Evolutionary conservation across 345 rosid species (phyloP), one percentile per base, ranked within the genome.

Genomic region (Kandelia obovata): DNA sequence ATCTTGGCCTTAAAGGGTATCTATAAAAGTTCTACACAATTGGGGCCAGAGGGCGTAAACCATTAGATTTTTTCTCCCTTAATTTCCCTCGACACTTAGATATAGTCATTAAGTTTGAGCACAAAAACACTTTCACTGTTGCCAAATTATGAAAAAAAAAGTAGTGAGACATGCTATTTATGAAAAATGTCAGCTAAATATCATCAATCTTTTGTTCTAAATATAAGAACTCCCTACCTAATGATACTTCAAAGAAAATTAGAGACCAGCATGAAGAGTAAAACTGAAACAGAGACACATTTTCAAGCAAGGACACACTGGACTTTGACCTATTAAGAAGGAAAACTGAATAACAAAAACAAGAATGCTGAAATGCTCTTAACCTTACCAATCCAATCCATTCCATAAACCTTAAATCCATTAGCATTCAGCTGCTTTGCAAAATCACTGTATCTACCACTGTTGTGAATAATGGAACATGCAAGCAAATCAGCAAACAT

Each of bases 341-440:
- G 21, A 32, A 68, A 56, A 55, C 25, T 15, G 13, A 47, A 56
- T 31, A 21, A 20, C 17, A 34, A 62, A 31, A 17, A 15, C 17
- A 26, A 66, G 1, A 25, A 53, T 46, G 67, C 51, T 21, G 53
- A 31, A 49, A 32, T 20, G 47, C 71, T 61, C 9, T 56, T 30
- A 70, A 64, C 17, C 72, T 71, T 76, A 76, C 79, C 79, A 32
- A 76, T 76, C 79, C 79, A 76, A 58, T 76, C 79, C 79, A 76
- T 76, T 62, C 72, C 79, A 49, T 67, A 76, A 63, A 67, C 79
- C 65, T 76, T 76, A 57, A 71, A 63, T 7, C 79, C 79, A 4
- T 76, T 30, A 25, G 61, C 57, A 57, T 76, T 76, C 65, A 76
- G 52, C 52, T 67, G 68, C 69, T 67, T 76, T 1, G 75, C 79